Evolutionary conservation across 2,329 filamentous ascomycete genomes (phyloP).

Genomic region (Daldinia eschscholtzii): DNA sequence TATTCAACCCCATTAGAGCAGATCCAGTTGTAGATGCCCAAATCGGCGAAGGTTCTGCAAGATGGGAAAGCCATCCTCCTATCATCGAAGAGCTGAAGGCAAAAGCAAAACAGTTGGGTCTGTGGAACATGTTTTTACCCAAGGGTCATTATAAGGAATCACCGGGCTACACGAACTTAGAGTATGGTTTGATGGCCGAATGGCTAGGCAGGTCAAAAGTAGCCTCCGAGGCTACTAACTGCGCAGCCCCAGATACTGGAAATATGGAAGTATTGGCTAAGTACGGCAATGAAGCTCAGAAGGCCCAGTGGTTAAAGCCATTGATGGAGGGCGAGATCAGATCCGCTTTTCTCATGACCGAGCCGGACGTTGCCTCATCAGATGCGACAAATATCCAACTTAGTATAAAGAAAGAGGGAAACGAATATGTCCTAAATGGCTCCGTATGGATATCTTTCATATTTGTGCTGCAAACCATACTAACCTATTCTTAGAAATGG

Average conservation of each 20-base stretch:
- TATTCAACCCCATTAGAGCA: slow-evolving; percentile 62
- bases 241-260: slow-evolving; percentile 89
- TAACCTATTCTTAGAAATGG: slow-evolving; percentile 79
- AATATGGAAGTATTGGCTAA: slow-evolving; percentile 97
- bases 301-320: slow-evolving; percentile 84
- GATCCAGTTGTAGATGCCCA: slow-evolving; percentile 85
- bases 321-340: slow-evolving; percentile 87
- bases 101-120: slow-evolving; percentile 82
- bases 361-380: slow-evolving; percentile 87
- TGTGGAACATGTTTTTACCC: slow-evolving; percentile 99
- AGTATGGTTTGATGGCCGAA: slow-evolving; percentile 98
- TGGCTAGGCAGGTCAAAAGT: slow-evolving; percentile 87
- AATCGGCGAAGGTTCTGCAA: slow-evolving; percentile 78
- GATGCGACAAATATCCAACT: slow-evolving; percentile 95
- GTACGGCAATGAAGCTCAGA: slow-evolving; percentile 88
- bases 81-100: slow-evolving; percentile 91
- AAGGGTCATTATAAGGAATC: slow-evolving; percentile 96
- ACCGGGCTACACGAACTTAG: slow-evolving; percentile 92
- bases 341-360: slow-evolving; percentile 94
- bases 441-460: slow-evolving; percentile 64
- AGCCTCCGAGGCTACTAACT: slow-evolving; percentile 90
- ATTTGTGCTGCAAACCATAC: not conserved
- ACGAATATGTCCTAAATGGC: slow-evolving; percentile 92
- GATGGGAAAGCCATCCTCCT: slow-evolving; percentile 84
- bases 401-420: slow-evolving; percentile 83